Conservation (phyloP, 345 rosid species). For the Raphanus raphanistrum region DNA sequence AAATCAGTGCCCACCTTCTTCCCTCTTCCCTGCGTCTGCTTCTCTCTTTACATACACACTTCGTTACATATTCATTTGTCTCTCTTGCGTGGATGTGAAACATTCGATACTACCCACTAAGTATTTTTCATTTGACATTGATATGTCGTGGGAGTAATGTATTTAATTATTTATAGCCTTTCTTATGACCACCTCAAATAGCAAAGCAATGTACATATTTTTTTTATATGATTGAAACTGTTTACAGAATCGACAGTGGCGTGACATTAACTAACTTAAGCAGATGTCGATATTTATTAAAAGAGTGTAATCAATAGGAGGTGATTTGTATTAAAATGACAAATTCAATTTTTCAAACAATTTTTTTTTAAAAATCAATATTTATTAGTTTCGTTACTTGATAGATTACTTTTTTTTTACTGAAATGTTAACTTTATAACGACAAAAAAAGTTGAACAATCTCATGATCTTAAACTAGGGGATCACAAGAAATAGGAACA, state of each 20-base stretch:
- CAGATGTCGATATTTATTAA: neutral
- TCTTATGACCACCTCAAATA: neutral
- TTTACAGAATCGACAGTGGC: neutral
- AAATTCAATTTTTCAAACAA: neutral
- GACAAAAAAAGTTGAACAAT: too few species aligned
- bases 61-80: constrained; percentile 19
- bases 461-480: too few species aligned
- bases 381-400: too few species aligned
- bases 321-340: neutral
- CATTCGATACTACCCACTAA: neutral
- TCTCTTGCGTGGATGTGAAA: constrained; percentile 11
- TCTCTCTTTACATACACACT: constrained; percentile 18
- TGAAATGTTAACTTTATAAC: too few species aligned
- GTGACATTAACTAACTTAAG: neutral
- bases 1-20: constrained; percentile 32
- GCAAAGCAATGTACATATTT: neutral
- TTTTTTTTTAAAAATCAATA: too few species aligned
- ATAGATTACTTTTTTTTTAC: too few species aligned
- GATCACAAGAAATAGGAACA: too few species aligned
- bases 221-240: neutral
- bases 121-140: neutral
- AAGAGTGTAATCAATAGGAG: neutral
- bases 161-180: neutral
- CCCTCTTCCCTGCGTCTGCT: constrained; percentile 24
- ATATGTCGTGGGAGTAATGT: neutral